Evolutionary conservation across 1,284 basidiomycete genomes (phyloP).

Genomic region (Rhodotorula sp.): DNA sequence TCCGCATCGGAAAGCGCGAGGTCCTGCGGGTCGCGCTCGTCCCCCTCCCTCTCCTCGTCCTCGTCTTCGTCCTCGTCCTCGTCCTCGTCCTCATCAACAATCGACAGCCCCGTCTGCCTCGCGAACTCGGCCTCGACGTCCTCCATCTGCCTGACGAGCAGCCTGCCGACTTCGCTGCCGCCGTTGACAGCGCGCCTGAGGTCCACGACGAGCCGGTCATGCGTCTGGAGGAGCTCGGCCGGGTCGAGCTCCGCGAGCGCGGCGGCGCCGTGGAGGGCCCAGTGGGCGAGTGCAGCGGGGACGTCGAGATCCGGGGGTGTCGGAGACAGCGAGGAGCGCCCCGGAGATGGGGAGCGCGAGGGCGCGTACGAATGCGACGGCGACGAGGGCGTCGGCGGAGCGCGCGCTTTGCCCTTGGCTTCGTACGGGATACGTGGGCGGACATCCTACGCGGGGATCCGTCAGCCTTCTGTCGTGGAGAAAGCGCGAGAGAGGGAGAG

Average conservation of each 20-base stretch:
- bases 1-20: neutral
- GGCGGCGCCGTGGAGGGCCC: neutral
- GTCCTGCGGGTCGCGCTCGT: neutral
- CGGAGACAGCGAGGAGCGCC: neutral
- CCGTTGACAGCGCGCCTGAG: neutral
- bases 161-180: neutral
- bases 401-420: conserved; percentile 12
- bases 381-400: neutral
- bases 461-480: too few species aligned
- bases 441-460: neutral
- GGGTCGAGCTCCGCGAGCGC: neutral
- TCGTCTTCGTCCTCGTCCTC: conserved; percentile 1
- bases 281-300: neutral
- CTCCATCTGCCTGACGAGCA: neutral
- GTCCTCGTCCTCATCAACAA: neutral
- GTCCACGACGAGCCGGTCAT: neutral
- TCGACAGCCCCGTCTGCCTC: neutral
- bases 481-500: neutral
- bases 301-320: neutral
- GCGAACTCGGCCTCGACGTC: neutral
- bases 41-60: neutral
- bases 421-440: neutral
- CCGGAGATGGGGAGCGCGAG: too few species aligned
- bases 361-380: neutral
- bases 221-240: conserved; percentile 1